Evolutionary conservation across 2,329 filamentous ascomycete species (phyloP), one percentile per base, ranked within the genome.

Genomic region (Alternaria atra): DNA sequence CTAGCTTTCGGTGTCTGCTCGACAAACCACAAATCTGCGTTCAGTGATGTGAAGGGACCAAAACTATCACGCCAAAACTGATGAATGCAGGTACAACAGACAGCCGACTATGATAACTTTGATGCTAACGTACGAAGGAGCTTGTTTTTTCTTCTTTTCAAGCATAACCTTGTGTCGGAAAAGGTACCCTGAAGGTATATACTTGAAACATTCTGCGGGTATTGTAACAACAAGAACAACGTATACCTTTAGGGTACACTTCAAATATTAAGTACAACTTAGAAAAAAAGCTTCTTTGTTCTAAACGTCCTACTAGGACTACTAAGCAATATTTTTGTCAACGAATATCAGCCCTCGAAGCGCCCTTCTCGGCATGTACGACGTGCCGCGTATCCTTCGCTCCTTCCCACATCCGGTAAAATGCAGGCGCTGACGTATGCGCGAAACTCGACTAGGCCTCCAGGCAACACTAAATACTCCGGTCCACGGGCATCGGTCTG

Each of bases 391-490:
- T 48, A 29, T 12, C 17, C 25, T 50, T 52, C 29, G 60, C 57
- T 25, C 48, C 43, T 51, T 60, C 46, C 55, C 55, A 39, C 35
- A 55, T 59, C 34, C 25, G 59, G 55, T 35, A 59, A 57, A 43
- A 40, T 40, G 51, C 43, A 32, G 37, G 55, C 32, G 60, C 60
- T 63, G 60, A 63, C 60, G 46, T 63, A 61, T 47, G 25, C 50
- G 44, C 46, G 43, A 58, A 61, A 54, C 20, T 47, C 32, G 25
- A 29, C 52, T 35, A 48, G 52, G 43, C 63, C 58, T 63, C 52
- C 55, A 64, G 65, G 57, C 66, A 66, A 43, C 52, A 50, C 48
- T 27, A 47, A 34, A 17, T 25, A 43, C 34, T 30, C 30, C n/a
- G 30, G 32, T 29, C 50, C 63, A 48, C 53, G 25, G 12, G 39